Evolutionary conservation across 2,329 filamentous ascomycete species (phyloP), one percentile per base, ranked within the genome.

Genomic region (Alternaria viburni): DNA sequence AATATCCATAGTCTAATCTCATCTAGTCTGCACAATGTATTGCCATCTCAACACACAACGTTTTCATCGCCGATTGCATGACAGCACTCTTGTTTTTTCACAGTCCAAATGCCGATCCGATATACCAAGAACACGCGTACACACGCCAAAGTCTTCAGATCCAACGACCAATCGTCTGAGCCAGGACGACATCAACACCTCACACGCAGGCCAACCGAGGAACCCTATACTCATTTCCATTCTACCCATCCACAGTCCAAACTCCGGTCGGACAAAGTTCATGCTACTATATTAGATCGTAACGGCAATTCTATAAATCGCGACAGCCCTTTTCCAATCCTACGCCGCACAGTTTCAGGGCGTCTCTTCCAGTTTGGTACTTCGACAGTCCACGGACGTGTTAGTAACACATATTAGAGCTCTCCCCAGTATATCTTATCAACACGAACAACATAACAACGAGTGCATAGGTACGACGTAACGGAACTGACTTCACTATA

Each of bases 281-380:
- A 21, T 43, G 60, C 47, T 21, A 23, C 21, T 8, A 50, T 68
- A 45, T 25, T 50, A 23, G 46, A 62, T 30, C 26, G 59, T 8
- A 59, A 56, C 46, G 49, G 58, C 41, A 43, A 61, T 15, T 52
- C 36, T 21, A 25, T 65, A 11, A 17, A 19, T 1, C 43, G 17
- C 36, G 32, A 26, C 19, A 43, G 54, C 15, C 25, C 26, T 7
- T 44, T 7, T 25, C 68, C 62, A 1, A 8, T 43, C 4, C 54
- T 69, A 43, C 64, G 59, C 46, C 67, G 59, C 21, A 69, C 66
- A 10, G 23, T 44, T 11, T 65, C 61, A 13, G 59, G 61, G 2
- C 46, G 17, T 15, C 55, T 61, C 26, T 66, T 61, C 32, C 30
- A 51, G 25, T 6, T 36, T 17, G 25, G 44, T 12, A 6, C n/a